Conservation (phyloP, 805 yeast species). For the Candida michaelii region DNA sequence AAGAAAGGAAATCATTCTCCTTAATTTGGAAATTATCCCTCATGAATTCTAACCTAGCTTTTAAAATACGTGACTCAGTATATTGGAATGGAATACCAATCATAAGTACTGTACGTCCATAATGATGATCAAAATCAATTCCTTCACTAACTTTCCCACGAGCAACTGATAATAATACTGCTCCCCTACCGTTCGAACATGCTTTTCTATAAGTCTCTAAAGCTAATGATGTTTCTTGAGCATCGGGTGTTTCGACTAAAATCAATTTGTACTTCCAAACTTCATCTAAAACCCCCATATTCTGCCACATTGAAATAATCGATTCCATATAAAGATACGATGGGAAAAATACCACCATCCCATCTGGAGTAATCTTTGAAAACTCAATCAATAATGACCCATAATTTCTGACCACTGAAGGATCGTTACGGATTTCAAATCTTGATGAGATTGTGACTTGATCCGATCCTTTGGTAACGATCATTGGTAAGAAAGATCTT, state of each 20-base stretch:
- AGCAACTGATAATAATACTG: constrained; percentile 92
- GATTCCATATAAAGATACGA: constrained; percentile 97
- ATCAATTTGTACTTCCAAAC: constrained; percentile 97
- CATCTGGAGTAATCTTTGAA: constrained; percentile 95
- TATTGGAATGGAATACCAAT: constrained; percentile 99
- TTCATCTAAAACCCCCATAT: constrained; percentile 96
- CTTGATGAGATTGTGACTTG: constrained; percentile 96
- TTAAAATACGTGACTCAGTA: constrained; percentile 92
- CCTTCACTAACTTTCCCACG: constrained; percentile 99
- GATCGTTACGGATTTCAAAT: constrained; percentile 95
- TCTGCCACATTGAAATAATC: constrained; percentile 98
- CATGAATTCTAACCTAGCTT: constrained; percentile 90
- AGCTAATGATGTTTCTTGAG: constrained; percentile 95
- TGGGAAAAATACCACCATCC: constrained; percentile 96
- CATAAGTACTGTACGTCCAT: constrained; percentile 96
- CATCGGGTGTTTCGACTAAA: constrained; percentile 97
- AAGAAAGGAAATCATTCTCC: constrained; percentile 91
- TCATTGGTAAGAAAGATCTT: constrained; percentile 89
- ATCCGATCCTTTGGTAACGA: constrained; percentile 96
- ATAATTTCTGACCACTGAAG: constrained; percentile 94
- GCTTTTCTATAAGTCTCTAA: constrained; percentile 95
- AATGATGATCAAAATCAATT: constrained; percentile 98
- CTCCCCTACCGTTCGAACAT: constrained; percentile 96
- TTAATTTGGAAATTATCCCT: constrained; percentile 90
- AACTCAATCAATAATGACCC: constrained; percentile 91